Evolutionary conservation across 2,329 filamentous ascomycete genomes (phyloP).

Genomic region (Beauveria brongniartii): DNA sequence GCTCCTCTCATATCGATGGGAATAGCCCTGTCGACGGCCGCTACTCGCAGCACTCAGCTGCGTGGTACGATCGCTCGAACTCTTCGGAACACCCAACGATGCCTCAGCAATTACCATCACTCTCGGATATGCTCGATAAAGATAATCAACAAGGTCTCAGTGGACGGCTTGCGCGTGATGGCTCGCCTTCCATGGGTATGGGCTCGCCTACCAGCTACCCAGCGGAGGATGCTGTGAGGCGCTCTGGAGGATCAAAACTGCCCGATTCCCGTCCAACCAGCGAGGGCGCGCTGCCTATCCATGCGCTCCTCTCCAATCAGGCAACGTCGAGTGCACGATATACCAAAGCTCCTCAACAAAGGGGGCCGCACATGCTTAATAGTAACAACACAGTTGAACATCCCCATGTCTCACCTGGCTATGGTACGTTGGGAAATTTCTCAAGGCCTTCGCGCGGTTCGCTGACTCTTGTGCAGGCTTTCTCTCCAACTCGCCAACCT

Average conservation of each 20-base stretch:
- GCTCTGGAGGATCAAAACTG: conserved; percentile 3
- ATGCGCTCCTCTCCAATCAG: conserved; percentile 40
- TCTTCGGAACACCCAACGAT: conserved; percentile 18
- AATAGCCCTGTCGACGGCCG: conserved; percentile 21
- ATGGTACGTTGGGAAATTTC: conserved; percentile 24
- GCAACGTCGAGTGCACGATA: conserved; percentile 14
- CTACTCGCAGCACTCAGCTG: conserved; percentile 19
- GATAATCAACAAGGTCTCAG: conserved; percentile 16
- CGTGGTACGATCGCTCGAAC: conserved; percentile 20
- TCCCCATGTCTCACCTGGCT: conserved; percentile 17
- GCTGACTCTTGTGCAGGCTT: conserved; percentile 26
- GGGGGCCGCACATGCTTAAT: conserved; percentile 14
- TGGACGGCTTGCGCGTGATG: not conserved
- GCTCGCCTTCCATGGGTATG: not conserved
- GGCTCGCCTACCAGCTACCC: not conserved
- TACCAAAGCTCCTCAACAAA: conserved; percentile 4
- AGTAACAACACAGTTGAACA: conserved; percentile 13
- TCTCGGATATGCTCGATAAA: conserved; percentile 39
- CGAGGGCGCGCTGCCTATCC: conserved; percentile 46
- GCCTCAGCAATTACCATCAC: conserved; percentile 32
- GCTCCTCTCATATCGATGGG: conserved; percentile 27
- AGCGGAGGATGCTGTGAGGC: not conserved
- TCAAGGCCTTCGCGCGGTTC: conserved; percentile 13
- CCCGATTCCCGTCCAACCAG: conserved; percentile 33
- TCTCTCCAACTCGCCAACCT: conserved; percentile 24